Conservation (phyloP, 176 grass and related monocot species). For the Carex cristatella region DNA sequence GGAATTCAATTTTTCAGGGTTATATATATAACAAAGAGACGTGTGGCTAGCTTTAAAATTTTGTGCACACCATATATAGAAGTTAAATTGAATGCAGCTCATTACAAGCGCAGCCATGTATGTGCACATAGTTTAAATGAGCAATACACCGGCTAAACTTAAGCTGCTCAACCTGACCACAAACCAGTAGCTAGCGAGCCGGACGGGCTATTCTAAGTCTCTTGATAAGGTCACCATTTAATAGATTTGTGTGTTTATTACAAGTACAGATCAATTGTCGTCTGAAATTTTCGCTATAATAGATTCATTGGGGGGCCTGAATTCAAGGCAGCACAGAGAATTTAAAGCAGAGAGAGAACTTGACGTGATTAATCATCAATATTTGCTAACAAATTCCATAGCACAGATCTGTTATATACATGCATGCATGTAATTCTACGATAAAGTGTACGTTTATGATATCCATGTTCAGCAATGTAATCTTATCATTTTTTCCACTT, state of each 20-base stretch:
- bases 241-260: not conserved
- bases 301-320: constrained; percentile 13
- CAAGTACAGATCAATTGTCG: constrained; percentile 22
- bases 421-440: not conserved
- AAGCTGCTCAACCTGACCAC: not conserved
- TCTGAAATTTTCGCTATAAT: not conserved
- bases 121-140: not conserved
- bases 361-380: constrained; percentile 18
- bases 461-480: not conserved
- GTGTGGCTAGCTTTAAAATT: not conserved
- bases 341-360: constrained; percentile 9
- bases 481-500: too few species aligned
- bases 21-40: not conserved
- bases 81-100: not conserved
- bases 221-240: not conserved
- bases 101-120: not conserved
- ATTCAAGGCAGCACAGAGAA: not conserved
- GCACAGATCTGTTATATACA: not conserved
- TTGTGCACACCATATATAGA: not conserved
- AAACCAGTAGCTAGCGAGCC: not conserved
- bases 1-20: not conserved
- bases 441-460: not conserved
- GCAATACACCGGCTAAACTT: not conserved
- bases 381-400: not conserved
- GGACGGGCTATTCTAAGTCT: not conserved